phyloP scores from a whole-genome alignment of 2,329 filamentous ascomycete genomes.

The Fusarium sp. region DNA sequence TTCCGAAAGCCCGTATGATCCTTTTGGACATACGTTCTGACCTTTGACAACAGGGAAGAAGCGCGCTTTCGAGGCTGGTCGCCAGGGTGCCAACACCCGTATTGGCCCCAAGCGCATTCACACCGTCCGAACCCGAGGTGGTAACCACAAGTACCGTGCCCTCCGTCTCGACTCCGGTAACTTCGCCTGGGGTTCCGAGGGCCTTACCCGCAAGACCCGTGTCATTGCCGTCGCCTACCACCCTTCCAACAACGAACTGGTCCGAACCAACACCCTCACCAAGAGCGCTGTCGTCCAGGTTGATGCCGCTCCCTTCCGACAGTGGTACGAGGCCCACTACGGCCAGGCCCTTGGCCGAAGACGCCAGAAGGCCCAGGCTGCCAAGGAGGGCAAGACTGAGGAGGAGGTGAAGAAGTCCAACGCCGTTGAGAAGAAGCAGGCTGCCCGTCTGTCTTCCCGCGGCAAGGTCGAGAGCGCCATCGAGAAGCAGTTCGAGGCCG shows the following conservation, averaged over 20 bases:
- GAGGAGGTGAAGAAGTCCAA: slow-evolving; percentile 93
- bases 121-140: slow-evolving; percentile 95
- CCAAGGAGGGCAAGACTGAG: slow-evolving; percentile 69
- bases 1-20: slow-evolving; percentile 75
- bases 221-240: slow-evolving; percentile 99
- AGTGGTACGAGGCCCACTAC: slow-evolving; percentile 99
- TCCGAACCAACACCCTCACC: slow-evolving; percentile 99
- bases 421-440: slow-evolving; percentile 96
- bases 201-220: slow-evolving; percentile 98
- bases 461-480: slow-evolving; percentile 94
- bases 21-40: slow-evolving; percentile 75
- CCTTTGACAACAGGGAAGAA: slow-evolving; percentile 85
- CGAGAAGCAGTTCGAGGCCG: slow-evolving; percentile 99
- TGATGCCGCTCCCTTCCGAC: slow-evolving; percentile 98
- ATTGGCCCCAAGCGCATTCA: slow-evolving; percentile 97
- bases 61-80: slow-evolving; percentile 99
- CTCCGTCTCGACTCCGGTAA: slow-evolving; percentile 99
- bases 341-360: slow-evolving; percentile 88
- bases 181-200: slow-evolving; percentile 99
- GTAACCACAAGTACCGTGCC: slow-evolving; percentile 99
- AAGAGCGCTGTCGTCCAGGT: slow-evolving; percentile 98
- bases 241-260: slow-evolving; percentile 99
- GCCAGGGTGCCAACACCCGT: slow-evolving; percentile 99
- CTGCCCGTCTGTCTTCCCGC: slow-evolving; percentile 79
- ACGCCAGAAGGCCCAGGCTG: slow-evolving; percentile 82